Evolutionary conservation across 768 basidiomycete genomes (phyloP).

Genomic region (Leccinum disarticulatum): DNA sequence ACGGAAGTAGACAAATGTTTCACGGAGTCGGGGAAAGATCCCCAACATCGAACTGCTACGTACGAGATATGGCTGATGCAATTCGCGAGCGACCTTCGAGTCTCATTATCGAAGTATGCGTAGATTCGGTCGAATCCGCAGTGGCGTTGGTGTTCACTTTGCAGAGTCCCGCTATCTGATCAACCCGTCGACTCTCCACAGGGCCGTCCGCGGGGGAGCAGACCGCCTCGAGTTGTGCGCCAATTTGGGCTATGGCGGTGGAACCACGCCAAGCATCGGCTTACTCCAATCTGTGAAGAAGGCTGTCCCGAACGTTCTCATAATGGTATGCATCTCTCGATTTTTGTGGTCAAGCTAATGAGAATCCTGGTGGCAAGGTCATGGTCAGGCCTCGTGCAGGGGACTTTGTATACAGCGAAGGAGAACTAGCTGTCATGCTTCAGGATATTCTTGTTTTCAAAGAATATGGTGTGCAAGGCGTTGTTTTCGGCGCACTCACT

Average conservation of each 20-base stretch:
- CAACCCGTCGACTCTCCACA: slow-evolving; percentile 28
- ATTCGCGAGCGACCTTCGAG: slow-evolving; percentile 3
- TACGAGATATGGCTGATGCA: background rate
- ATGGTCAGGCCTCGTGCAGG: slow-evolving; percentile 83
- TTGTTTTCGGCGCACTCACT: slow-evolving; percentile 67
- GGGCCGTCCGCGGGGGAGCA: slow-evolving; percentile 70
- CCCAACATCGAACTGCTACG: background rate
- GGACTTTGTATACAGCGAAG: slow-evolving; percentile 71
- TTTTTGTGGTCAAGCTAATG: background rate
- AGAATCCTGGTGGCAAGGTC: slow-evolving; percentile 40
- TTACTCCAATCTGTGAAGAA: slow-evolving; percentile 58
- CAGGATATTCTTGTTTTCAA: slow-evolving; percentile 70
- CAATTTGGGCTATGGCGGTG: slow-evolving; percentile 71
- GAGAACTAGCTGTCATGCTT: slow-evolving; percentile 70
- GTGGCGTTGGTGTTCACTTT: slow-evolving; percentile 45
- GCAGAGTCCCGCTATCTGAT: background rate
- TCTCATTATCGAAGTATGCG: slow-evolving; percentile 58
- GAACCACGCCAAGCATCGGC: slow-evolving; percentile 80
- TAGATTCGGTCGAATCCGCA: slow-evolving; percentile 77
- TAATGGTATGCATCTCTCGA: slow-evolving; percentile 61
- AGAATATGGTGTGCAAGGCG: slow-evolving; percentile 53
- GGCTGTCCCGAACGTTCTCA: slow-evolving; percentile 48
- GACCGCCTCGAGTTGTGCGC: slow-evolving; percentile 77
- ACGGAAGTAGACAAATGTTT: too few species aligned
- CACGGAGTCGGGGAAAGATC: background rate